Base-by-base conservation (phyloP, 345 rosid genomes). In the Ricinus communis region DNA sequence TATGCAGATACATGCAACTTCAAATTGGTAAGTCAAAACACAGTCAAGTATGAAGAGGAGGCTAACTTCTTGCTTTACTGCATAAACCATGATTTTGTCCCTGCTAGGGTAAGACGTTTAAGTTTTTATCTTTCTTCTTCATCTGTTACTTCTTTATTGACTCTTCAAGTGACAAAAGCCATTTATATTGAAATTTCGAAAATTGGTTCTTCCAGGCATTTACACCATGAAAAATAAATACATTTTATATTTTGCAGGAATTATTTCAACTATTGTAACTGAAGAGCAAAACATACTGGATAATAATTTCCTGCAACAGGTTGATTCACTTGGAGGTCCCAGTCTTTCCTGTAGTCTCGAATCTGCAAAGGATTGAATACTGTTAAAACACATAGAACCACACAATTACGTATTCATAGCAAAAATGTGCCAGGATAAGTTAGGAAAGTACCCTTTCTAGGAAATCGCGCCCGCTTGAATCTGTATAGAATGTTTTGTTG, bases 391-490 rank as follows among this genome's bases (percentile, higher is more conserved):
- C 9, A 7, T 5, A 22, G 21, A 61, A 71, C 50, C 33, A 11
- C 33, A 51, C 11, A 27, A 15, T 70, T 45, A 47, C 21, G 41
- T 2, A 33, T 61, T 71, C 55, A 27, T 2, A 71, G 62, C 31
- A 60, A 56, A 61, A 8, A 28, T 24, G 27, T 40, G n/a, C 8
- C 41, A 62, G 9, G 45, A 1, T 30, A 45, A 69, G 49, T 22
- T n/a, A 74, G n/a, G 41, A 66, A 68, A 40, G 53, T 86, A 89
- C 98, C 88, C 98, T 84, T 85, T 88, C 85, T 71, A 91, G 83
- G 83, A 91, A 93, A 85, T 93, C 97, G 3, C 97, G 96, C 0
- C 98, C 98, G 64, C 82, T 93, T 50, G 98, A 93, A 83, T 93
- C 98, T 15, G 95, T 88, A 80, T 87, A 91, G 82, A 91, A 91